These are phyloP conservation scores for Colletotrichum magnum DNA, from an alignment of 2,329 filamentous ascomycete genomes.

Conservation along the genomic window DNA sequence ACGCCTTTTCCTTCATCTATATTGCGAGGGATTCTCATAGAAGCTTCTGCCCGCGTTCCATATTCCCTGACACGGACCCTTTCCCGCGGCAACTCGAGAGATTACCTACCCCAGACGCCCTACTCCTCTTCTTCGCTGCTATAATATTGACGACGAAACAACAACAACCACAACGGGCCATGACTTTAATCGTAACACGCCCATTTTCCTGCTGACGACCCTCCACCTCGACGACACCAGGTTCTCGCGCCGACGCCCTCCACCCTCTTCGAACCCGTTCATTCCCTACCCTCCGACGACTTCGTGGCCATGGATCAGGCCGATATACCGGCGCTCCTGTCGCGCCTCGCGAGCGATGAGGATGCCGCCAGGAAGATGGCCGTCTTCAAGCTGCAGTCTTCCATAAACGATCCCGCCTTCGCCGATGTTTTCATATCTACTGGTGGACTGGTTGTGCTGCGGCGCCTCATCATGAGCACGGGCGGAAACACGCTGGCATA, in stretches of 20 bases:
- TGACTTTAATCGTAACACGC: conserved; percentile 27
- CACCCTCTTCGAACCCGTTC: conserved; percentile 14
- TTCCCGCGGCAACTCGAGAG: conserved; percentile 17
- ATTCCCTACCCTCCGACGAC: conserved; percentile 9
- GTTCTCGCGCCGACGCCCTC: conserved; percentile 27
- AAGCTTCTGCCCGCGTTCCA: conserved; percentile 31
- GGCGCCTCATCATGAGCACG: conserved; percentile 85
- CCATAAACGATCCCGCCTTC: conserved; percentile 96
- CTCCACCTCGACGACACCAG: conserved; percentile 25
- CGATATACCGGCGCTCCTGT: conserved; percentile 75
- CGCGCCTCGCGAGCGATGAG: conserved; percentile 77
- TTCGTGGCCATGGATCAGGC: conserved; percentile 73
- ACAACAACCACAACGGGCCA: conserved; percentile 22
- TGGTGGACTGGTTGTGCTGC: conserved; percentile 85
- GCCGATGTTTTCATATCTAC: conserved; percentile 96
- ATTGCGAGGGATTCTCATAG: conserved; percentile 23
- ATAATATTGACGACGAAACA: conserved; percentile 21
- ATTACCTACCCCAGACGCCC: conserved; percentile 29
- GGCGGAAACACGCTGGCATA: conserved; percentile 97
- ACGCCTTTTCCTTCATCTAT: conserved; percentile 18
- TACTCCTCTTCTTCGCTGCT: conserved; percentile 1
- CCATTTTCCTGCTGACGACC: conserved; percentile 33
- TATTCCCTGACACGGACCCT: conserved; percentile 30
- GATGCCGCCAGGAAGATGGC: conserved; percentile 98
- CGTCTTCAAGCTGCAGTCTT: conserved; percentile 96